A percentile compares a stretch with the other conserved stretches of the same genome.
Conservation (phyloP, 768 basidiomycete species). For the Leccinellum albellum region DNA sequence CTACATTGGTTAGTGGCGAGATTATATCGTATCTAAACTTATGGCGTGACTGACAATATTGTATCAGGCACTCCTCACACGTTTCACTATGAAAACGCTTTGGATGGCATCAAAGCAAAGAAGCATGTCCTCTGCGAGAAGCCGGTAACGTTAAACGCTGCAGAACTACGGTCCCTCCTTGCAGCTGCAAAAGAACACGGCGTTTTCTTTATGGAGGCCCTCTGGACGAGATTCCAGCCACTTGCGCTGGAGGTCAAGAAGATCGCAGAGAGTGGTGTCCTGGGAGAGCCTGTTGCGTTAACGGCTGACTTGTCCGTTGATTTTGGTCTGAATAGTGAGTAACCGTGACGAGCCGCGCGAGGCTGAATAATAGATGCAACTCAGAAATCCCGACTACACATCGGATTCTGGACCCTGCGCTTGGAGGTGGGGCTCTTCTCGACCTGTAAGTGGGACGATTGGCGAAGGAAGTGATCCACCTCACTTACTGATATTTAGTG, state of each 20-base stretch:
- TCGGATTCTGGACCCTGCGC: constrained; percentile 71
- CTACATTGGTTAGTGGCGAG: constrained; percentile 55
- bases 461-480: neutral
- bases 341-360: neutral
- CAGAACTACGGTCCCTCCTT: constrained; percentile 72
- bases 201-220: constrained; percentile 89
- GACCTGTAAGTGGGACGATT: constrained; percentile 58
- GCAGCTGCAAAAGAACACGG: constrained; percentile 70
- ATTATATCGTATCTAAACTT: neutral
- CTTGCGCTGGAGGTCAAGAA: constrained; percentile 61
- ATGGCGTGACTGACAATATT: neutral
- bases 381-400: constrained; percentile 65
- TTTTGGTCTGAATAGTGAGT: constrained; percentile 59
- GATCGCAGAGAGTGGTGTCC: constrained; percentile 55
- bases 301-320: constrained; percentile 77
- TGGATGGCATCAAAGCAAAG: constrained; percentile 70
- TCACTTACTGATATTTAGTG: constrained; percentile 39
- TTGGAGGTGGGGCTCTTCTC: constrained; percentile 81
- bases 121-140: constrained; percentile 92
- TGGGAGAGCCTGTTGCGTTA: constrained; percentile 64
- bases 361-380: neutral
- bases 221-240: constrained; percentile 85
- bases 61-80: constrained; percentile 79
- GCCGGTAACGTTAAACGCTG: constrained; percentile 73
- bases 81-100: constrained; percentile 72